Conservation (phyloP, 495 filamentous ascomycete genomes). For the Podospora anserina region DNA sequence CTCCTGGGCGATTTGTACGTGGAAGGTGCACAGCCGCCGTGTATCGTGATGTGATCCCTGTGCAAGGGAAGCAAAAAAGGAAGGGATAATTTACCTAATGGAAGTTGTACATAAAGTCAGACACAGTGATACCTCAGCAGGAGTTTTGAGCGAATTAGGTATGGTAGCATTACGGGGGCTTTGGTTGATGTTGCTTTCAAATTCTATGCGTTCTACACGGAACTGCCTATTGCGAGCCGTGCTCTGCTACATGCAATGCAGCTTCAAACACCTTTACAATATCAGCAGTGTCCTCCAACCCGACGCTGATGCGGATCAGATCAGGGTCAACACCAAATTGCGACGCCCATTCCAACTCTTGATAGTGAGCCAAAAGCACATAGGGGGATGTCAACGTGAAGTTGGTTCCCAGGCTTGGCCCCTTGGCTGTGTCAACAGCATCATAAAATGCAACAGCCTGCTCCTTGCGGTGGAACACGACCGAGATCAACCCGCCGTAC, state of each 20-base stretch:
- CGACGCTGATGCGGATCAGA: constrained; percentile 84
- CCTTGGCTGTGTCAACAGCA: constrained; percentile 80
- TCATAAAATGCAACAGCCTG: constrained; percentile 84
- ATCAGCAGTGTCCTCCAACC: constrained; percentile 72
- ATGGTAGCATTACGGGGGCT: background rate
- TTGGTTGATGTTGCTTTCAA: background rate
- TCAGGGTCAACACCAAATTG: constrained; percentile 73
- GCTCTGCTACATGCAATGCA: constrained; percentile 47
- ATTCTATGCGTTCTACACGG: background rate
- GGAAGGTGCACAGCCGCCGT: constrained; percentile 44
- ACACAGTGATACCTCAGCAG: background rate
- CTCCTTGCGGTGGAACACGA: constrained; percentile 65
- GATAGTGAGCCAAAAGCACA: constrained; percentile 86
- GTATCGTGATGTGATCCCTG: constrained; percentile 35
- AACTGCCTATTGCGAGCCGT: background rate
- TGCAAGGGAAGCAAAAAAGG: background rate
- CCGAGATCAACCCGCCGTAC: constrained; percentile 85
- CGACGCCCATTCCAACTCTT: constrained; percentile 85
- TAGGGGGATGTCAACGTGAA: constrained; percentile 91
- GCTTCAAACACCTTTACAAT: constrained; percentile 50
- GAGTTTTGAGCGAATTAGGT: background rate
- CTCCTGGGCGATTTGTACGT: constrained; percentile 48
- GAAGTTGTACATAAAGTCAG: background rate
- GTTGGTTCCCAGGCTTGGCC: constrained; percentile 93
- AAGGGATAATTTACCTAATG: background rate